Conservation (phyloP, 2,329 filamentous ascomycete genomes). For the Albophoma yamanashiensis region DNA sequence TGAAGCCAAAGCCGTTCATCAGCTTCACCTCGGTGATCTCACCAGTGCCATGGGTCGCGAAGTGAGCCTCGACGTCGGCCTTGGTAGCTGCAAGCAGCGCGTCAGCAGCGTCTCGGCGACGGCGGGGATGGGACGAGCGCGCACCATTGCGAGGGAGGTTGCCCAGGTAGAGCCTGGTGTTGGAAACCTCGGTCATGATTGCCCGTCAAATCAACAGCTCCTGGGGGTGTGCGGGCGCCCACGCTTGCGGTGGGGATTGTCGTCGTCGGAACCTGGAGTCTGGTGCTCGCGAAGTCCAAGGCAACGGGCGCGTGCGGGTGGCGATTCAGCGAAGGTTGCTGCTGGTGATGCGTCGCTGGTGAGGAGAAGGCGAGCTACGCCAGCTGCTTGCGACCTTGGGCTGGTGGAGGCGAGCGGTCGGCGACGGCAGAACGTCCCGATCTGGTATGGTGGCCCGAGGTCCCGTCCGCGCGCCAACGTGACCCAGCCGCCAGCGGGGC, state of each 20-base stretch:
- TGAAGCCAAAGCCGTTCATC: constrained; percentile 99
- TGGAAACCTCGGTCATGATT: constrained; percentile 79
- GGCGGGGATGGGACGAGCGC: constrained; percentile 15
- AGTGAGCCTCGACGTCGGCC: constrained; percentile 91
- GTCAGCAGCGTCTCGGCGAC: constrained; percentile 29
- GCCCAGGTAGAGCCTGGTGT: constrained; percentile 91
- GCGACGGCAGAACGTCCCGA: constrained; percentile 4
- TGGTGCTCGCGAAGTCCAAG: neutral
- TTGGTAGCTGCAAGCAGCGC: constrained; percentile 67
- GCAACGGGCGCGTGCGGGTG: neutral
- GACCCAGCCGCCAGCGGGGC: neutral
- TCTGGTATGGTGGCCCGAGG: neutral
- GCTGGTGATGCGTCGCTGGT: neutral
- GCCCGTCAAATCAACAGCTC: constrained; percentile 5
- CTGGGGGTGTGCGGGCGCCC: neutral
- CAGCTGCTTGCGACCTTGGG: constrained; percentile 3
- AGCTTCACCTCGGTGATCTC: constrained; percentile 99
- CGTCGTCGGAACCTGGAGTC: neutral
- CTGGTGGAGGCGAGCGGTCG: constrained; percentile 4
- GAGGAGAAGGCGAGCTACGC: constrained; percentile 3
- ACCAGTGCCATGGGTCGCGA: constrained; percentile 89
- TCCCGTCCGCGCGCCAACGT: neutral
- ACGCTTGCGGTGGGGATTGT: neutral
- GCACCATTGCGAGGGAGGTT: constrained; percentile 94
- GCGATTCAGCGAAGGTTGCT: neutral